Percentiles rank a stretch among this genome's conserved stretches.
These are phyloP conservation scores for Saccharomycopsis amapae DNA, from an alignment of 805 yeast species.

Conservation along the genomic window DNA sequence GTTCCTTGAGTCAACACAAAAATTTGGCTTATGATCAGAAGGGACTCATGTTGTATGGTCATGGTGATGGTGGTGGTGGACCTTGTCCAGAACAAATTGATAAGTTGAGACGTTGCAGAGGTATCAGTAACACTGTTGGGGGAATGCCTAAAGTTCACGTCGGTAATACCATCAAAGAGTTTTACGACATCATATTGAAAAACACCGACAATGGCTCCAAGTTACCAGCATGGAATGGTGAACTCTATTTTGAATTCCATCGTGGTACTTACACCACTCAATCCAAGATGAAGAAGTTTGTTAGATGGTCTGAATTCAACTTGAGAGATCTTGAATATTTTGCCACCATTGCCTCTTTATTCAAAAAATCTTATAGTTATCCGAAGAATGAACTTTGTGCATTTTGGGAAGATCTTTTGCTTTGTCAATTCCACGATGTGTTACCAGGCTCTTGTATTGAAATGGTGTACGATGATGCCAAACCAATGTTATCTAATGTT, in stretches of 20 bases:
- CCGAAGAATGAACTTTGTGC: constrained; percentile 62
- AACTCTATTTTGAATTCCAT: constrained; percentile 88
- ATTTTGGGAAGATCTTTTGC: constrained; percentile 81
- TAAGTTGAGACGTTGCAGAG: constrained; percentile 85
- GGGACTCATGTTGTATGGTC: constrained; percentile 78
- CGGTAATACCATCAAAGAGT: constrained; percentile 75
- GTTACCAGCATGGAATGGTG: constrained; percentile 89
- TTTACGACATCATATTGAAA: constrained; percentile 58
- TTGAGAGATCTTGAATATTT: constrained; percentile 81
- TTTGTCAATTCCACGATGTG: constrained; percentile 97
- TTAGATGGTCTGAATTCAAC: constrained; percentile 68
- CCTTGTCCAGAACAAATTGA: constrained; percentile 93
- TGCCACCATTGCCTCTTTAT: constrained; percentile 65
- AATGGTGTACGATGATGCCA: constrained; percentile 86
- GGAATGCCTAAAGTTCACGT: constrained; percentile 73
- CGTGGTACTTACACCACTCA: constrained; percentile 97
- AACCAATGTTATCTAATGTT: constrained; percentile 62
- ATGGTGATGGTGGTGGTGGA: constrained; percentile 99
- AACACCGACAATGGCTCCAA: constrained; percentile 57
- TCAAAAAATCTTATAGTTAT: constrained; percentile 48
- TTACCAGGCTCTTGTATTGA: constrained; percentile 95
- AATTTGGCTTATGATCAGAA: constrained; percentile 74
- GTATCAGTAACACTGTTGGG: constrained; percentile 74
- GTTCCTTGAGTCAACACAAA: constrained; percentile 77
- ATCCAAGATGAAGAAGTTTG: constrained; percentile 73